Conservation (phyloP, 2,329 filamentous ascomycete genomes). For the Phyllosticta capitalensis region DNA sequence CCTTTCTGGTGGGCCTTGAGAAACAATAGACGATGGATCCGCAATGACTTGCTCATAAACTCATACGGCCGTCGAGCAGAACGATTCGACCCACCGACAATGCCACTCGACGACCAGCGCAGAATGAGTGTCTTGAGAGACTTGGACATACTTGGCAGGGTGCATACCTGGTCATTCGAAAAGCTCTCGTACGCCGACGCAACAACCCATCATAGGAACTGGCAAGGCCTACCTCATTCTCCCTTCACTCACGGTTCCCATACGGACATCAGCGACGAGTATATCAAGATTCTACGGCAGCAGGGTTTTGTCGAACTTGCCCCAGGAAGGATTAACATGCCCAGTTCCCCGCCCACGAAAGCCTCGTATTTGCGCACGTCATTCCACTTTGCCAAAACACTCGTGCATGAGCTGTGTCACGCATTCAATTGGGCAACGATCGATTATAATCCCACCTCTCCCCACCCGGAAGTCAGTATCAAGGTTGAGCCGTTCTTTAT, state of each 20-base stretch:
- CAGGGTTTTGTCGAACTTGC: background rate
- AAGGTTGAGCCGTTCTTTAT: slow-evolving; percentile 12
- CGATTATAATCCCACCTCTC: background rate
- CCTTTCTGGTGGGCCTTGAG: slow-evolving; percentile 1
- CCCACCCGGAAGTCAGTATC: background rate
- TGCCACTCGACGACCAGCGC: background rate
- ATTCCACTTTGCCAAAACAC: slow-evolving; percentile 11
- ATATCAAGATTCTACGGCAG: background rate
- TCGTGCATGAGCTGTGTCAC: slow-evolving; percentile 11
- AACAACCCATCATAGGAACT: background rate
- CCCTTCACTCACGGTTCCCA: background rate
- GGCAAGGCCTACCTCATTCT: background rate
- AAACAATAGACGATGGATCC: background rate
- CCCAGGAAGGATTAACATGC: background rate
- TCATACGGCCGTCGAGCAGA: background rate
- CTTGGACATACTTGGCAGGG: background rate
- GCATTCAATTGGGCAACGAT: slow-evolving; percentile 6
- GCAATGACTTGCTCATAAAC: background rate
- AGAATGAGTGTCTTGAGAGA: background rate
- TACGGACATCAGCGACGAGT: slow-evolving; percentile 2
- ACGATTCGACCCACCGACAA: background rate
- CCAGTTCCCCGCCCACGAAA: slow-evolving; percentile 1
- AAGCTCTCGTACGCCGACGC: slow-evolving; percentile 1
- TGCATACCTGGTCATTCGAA: background rate
- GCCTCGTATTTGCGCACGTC: slow-evolving; percentile 1